These are phyloP conservation scores for Sarcomyxa edulis DNA, from an alignment of 768 basidiomycete genomes.

Conservation along the genomic window DNA sequence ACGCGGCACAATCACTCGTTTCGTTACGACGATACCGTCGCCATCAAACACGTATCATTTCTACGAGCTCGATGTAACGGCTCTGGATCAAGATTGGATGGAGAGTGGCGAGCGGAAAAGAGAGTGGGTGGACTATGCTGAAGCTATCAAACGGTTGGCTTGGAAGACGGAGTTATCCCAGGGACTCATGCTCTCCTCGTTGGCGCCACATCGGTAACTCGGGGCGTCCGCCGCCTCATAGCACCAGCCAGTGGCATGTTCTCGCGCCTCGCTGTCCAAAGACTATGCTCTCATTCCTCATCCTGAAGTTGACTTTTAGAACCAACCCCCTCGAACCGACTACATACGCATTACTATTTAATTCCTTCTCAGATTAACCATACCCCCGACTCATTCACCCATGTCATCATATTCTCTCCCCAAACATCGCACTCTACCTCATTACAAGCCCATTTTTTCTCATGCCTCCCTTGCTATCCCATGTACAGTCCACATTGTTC, in stretches of 20 bases:
- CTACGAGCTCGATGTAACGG: constrained; percentile 80
- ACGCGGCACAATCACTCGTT: constrained; percentile 81
- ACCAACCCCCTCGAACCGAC: too few relatives aligned
- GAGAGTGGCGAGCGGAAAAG: constrained; percentile 74
- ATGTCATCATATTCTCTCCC: too few relatives aligned
- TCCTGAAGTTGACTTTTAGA: too few relatives aligned
- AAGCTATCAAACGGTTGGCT: constrained; percentile 65
- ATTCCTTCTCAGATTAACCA: too few relatives aligned
- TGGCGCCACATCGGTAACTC: constrained; percentile 51
- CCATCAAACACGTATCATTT: constrained; percentile 84
- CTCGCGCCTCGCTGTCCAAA: not conserved
- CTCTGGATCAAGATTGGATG: constrained; percentile 76
- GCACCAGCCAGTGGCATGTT: not conserved
- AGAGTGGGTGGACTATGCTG: constrained; percentile 87
- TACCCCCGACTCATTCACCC: too few relatives aligned
- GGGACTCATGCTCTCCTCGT: constrained; percentile 65
- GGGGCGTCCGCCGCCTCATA: constrained; percentile 1
- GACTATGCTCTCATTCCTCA: too few relatives aligned
- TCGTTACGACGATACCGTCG: constrained; percentile 76
- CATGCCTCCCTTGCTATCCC: too few relatives aligned
- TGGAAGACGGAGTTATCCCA: constrained; percentile 87
- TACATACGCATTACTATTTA: too few relatives aligned
- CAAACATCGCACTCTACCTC: too few relatives aligned
- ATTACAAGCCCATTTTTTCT: too few relatives aligned
- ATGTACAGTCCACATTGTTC: too few relatives aligned